Conservation (phyloP, 1,139 yeast species). For the Citeromyces siamensis region DNA sequence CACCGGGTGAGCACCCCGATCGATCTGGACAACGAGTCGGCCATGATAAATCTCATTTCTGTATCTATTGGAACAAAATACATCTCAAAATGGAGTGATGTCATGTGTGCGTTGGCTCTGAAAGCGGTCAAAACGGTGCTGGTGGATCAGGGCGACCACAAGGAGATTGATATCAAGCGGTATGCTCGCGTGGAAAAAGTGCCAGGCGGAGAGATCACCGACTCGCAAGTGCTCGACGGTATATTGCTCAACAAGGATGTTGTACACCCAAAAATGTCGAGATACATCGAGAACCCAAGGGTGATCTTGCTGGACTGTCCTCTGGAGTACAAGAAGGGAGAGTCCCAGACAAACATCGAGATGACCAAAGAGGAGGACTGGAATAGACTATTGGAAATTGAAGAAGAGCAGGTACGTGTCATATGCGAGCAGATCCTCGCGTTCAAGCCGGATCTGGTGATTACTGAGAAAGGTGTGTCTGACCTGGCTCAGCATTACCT, state of each 20-base stretch:
- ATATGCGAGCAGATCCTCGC: conserved; percentile 80
- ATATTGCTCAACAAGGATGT: conserved; percentile 92
- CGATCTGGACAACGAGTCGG: conserved; percentile 71
- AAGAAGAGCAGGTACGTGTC: conserved; percentile 89
- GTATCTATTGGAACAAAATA: conserved; percentile 97
- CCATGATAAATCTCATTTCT: conserved; percentile 76
- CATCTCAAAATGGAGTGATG: conserved; percentile 80
- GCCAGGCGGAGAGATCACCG: conserved; percentile 95
- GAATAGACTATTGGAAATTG: conserved; percentile 91
- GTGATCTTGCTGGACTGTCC: conserved; percentile 91
- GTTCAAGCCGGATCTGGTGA: conserved; percentile 85
- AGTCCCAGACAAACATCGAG: conserved; percentile 96
- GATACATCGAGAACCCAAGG: conserved; percentile 80
- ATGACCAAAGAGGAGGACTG: conserved; percentile 95
- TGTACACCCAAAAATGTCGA: conserved; percentile 95
- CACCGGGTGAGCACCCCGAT: conserved; percentile 78
- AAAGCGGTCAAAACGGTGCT: conserved; percentile 81
- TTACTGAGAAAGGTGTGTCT: conserved; percentile 97
- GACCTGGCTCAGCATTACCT: conserved; percentile 96
- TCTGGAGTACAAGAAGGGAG: conserved; percentile 96
- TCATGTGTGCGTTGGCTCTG: conserved; percentile 84
- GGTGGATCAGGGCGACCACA: conserved; percentile 52
- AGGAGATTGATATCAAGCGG: conserved; percentile 88
- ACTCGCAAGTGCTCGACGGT: conserved; percentile 81
- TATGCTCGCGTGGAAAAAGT: conserved; percentile 90